These are phyloP conservation scores for Plantago major DNA, from an alignment of 257 asterid species.

Conservation along the genomic window DNA sequence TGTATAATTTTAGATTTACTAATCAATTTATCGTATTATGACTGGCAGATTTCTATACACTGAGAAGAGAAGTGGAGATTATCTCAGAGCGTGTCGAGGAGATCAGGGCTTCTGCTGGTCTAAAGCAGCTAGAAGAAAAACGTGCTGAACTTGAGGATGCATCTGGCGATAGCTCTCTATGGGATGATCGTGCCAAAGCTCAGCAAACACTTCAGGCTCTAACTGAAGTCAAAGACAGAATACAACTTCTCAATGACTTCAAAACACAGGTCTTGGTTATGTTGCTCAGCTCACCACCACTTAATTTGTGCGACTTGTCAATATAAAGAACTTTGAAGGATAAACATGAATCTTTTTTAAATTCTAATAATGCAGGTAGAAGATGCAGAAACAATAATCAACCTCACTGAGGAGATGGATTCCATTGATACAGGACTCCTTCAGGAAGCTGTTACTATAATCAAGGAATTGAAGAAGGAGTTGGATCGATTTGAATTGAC, in stretches of 20 bases:
- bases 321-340: not conserved
- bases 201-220: slow-evolving; percentile 87
- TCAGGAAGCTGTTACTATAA: slow-evolving; percentile 75
- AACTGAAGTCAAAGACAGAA: slow-evolving; percentile 84
- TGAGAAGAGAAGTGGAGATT: slow-evolving; percentile 79
- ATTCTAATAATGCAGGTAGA: slow-evolving; percentile 46
- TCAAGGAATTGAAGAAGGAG: slow-evolving; percentile 73
- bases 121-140: slow-evolving; percentile 61
- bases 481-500: slow-evolving; percentile 81
- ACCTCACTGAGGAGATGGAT: slow-evolving; percentile 94
- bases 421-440: slow-evolving; percentile 68
- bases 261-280: slow-evolving; percentile 60
- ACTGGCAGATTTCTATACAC: slow-evolving; percentile 73
- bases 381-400: slow-evolving; percentile 84
- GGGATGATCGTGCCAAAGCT: slow-evolving; percentile 93
- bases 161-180: slow-evolving; percentile 71
- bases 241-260: slow-evolving; percentile 79
- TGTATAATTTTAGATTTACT: slow-evolving; percentile 7
- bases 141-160: slow-evolving; percentile 73
- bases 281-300: slow-evolving; percentile 4
- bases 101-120: slow-evolving; percentile 71
- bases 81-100: slow-evolving; percentile 69
- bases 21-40: slow-evolving; percentile 15
- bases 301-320: not conserved
- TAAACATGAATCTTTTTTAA: not conserved